Evolutionary conservation across 2,329 filamentous ascomycete genomes (phyloP).

Genomic region (Monilinia fructicola): DNA sequence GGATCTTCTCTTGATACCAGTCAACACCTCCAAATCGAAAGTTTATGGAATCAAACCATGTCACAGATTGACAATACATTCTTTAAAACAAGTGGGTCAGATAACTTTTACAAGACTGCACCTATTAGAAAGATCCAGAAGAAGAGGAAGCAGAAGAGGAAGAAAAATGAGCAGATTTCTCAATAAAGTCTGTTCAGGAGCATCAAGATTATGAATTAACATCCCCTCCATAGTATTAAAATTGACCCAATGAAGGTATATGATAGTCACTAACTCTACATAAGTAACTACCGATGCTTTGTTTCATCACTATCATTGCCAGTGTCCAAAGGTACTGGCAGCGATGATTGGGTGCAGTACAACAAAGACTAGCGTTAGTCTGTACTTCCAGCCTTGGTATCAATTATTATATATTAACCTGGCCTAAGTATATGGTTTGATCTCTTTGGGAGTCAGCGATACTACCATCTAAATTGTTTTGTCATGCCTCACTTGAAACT

Average conservation of each 20-base stretch:
- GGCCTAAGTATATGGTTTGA: neutral
- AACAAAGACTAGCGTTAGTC: neutral
- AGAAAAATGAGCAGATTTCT: too few species aligned
- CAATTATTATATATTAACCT: neutral
- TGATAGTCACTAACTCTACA: neutral
- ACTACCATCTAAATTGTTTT: neutral
- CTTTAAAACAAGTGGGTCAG: neutral
- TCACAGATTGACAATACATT: slow-evolving; percentile 11
- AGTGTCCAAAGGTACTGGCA: neutral
- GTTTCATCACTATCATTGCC: neutral
- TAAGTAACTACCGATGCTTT: neutral
- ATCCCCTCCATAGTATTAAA: neutral
- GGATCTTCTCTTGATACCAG: neutral
- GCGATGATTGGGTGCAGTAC: neutral
- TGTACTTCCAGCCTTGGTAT: neutral
- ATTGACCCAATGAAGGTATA: neutral
- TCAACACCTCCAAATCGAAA: neutral
- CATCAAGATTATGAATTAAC: neutral
- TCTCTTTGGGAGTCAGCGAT: neutral
- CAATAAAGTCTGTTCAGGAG: neutral
- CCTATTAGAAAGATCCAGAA: neutral
- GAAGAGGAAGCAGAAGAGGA: too few species aligned
- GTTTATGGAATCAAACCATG: slow-evolving; percentile 13
- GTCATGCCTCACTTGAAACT: neutral
- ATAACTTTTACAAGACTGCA: neutral